A percentile compares a stretch with the other conserved stretches of the same genome.
These are phyloP conservation scores for Multifurca ochricompacta DNA, from an alignment of 768 basidiomycete species.

Conservation along the genomic window DNA sequence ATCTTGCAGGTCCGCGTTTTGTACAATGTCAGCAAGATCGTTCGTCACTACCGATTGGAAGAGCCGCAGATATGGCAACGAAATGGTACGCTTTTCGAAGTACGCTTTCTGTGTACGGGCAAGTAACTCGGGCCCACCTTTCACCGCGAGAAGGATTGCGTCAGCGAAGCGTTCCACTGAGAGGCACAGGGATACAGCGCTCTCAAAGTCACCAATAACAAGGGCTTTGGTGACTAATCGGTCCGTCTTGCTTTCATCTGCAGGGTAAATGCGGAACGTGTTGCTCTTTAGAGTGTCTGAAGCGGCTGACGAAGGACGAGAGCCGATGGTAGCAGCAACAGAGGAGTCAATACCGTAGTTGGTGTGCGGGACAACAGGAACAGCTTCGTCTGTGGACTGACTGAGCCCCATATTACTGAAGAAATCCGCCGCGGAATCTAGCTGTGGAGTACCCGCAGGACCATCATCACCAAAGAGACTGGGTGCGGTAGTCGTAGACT, in stretches of 20 bases:
- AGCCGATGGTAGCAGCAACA: slow-evolving; percentile 93
- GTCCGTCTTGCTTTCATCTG: slow-evolving; percentile 81
- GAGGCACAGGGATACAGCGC: slow-evolving; percentile 86
- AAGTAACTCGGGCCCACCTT: slow-evolving; percentile 82
- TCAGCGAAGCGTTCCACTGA: slow-evolving; percentile 88
- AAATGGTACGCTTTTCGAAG: slow-evolving; percentile 72
- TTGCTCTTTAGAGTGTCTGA: slow-evolving; percentile 68
- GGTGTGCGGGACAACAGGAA: slow-evolving; percentile 64
- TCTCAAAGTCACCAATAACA: slow-evolving; percentile 91
- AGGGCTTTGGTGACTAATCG: slow-evolving; percentile 85
- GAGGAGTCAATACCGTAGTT: slow-evolving; percentile 80
- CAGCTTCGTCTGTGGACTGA: slow-evolving; percentile 34
- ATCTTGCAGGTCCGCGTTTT: slow-evolving; percentile 89
- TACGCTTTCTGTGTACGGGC: slow-evolving; percentile 87
- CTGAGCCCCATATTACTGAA: slow-evolving; percentile 70
- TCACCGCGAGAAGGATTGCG: slow-evolving; percentile 87
- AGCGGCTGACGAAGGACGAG: slow-evolving; percentile 73
- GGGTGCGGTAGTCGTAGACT: slow-evolving; percentile 79
- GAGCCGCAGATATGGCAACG: slow-evolving; percentile 81
- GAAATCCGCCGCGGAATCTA: slow-evolving; percentile 72
- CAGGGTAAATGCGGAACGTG: slow-evolving; percentile 86
- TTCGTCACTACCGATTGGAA: slow-evolving; percentile 92
- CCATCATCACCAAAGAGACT: slow-evolving; percentile 82
- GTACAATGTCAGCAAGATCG: slow-evolving; percentile 89
- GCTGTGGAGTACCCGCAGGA: slow-evolving; percentile 52